A percentile compares a stretch with the other conserved stretches of the same genome.
Conservation (phyloP, 306 rosid species). For the Cicer judaicum region DNA sequence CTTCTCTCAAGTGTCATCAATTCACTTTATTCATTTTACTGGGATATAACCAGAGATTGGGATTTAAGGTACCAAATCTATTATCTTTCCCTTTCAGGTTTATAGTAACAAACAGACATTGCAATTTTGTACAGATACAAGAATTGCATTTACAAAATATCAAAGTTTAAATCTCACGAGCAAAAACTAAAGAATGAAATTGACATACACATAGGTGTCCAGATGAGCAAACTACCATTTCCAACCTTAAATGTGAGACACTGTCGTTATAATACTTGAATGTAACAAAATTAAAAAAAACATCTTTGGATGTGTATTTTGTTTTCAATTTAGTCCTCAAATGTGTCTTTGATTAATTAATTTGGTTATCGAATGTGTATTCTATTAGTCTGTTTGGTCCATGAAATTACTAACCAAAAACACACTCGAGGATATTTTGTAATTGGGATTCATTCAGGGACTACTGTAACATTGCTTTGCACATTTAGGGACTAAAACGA, state of each 20-base stretch:
- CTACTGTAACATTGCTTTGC: too few species aligned
- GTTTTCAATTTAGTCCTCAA: too few species aligned
- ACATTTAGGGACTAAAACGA: neutral
- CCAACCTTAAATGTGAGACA: too few species aligned
- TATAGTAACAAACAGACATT: neutral
- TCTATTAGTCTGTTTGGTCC: too few species aligned
- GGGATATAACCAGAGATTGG: conserved; percentile 99
- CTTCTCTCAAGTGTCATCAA: conserved; percentile 88
- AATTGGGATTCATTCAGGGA: too few species aligned
- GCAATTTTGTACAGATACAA: conserved; percentile 7
- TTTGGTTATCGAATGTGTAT: too few species aligned
- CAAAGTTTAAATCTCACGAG: neutral
- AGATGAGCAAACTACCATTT: neutral
- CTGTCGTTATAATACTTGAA: too few species aligned
- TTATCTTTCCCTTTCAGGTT: conserved; percentile 36
- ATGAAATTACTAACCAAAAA: too few species aligned
- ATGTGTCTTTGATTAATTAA: too few species aligned
- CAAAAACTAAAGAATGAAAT: neutral
- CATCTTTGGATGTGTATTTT: too few species aligned
- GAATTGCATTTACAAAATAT: neutral
- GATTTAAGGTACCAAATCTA: conserved; percentile 75
- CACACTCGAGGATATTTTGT: too few species aligned
- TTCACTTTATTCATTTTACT: conserved; percentile 95
- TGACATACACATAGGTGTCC: conserved; percentile 2
- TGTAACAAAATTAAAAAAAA: too few species aligned